Evolutionary conservation across 2,329 filamentous ascomycete species (phyloP).

Genomic region (Diplodia intermedia): DNA sequence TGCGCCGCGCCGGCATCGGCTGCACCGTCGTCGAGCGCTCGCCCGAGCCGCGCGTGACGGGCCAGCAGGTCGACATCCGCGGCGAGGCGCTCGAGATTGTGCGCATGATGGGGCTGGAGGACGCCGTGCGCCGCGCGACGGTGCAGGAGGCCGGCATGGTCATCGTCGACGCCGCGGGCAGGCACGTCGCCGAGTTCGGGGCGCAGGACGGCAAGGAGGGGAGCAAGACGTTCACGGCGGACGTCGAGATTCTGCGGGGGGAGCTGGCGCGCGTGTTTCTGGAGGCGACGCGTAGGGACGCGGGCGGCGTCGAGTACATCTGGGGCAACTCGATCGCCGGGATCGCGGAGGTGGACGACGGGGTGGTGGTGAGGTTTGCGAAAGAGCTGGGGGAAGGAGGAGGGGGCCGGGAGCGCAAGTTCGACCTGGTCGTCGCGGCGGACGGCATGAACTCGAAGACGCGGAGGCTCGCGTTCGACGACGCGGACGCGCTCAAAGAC

Average conservation of each 20-base stretch:
- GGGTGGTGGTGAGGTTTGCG: slow-evolving; percentile 39
- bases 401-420: slow-evolving; percentile 32
- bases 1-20: slow-evolving; percentile 40
- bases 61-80: slow-evolving; percentile 56
- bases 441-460: slow-evolving; percentile 44
- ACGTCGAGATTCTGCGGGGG: slow-evolving; percentile 45
- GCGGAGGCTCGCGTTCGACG: slow-evolving; percentile 39
- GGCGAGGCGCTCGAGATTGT: slow-evolving; percentile 52
- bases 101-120: slow-evolving; percentile 49
- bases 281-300: slow-evolving; percentile 35
- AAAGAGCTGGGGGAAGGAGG: slow-evolving; percentile 34
- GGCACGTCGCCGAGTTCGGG: slow-evolving; percentile 40
- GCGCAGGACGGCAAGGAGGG: slow-evolving; percentile 39
- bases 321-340: slow-evolving; percentile 39
- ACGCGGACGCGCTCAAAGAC: slow-evolving; percentile 37
- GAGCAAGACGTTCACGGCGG: slow-evolving; percentile 38
- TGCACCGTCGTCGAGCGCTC: slow-evolving; percentile 56
- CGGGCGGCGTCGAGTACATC: slow-evolving; percentile 35
- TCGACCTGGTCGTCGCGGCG: slow-evolving; percentile 43
- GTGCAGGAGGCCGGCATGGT: slow-evolving; percentile 52
- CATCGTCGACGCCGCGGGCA: slow-evolving; percentile 44
- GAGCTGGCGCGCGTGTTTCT: slow-evolving; percentile 46
- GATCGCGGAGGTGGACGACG: slow-evolving; percentile 36
- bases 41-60: slow-evolving; percentile 47
- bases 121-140: slow-evolving; percentile 44